These are phyloP conservation scores for Syzygium grande DNA, from an alignment of 345 rosid genomes.

Conservation along the genomic window DNA sequence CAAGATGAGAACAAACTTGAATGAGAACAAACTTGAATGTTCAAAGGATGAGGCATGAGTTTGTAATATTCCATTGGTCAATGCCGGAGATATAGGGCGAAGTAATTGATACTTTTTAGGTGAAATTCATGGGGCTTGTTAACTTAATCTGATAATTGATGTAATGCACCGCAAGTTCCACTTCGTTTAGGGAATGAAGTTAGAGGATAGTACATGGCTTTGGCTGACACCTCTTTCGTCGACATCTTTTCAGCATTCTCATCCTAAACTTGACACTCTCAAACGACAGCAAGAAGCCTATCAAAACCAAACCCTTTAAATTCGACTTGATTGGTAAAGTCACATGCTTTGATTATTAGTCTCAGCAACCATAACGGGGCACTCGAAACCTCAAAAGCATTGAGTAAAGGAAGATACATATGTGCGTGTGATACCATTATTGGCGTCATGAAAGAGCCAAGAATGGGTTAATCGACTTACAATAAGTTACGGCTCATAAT, in stretches of 20 bases:
- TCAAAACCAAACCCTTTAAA: neutral
- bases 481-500: neutral
- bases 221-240: neutral
- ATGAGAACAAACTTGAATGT: neutral
- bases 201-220: neutral
- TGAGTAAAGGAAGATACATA: neutral
- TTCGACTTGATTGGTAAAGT: neutral
- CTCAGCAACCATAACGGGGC: neutral
- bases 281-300: neutral
- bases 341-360: neutral
- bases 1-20: neutral
- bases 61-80: neutral
- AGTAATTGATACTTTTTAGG: neutral
- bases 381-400: neutral
- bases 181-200: neutral
- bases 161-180: neutral
- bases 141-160: neutral
- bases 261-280: neutral
- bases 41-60: neutral
- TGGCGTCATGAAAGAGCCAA: neutral
- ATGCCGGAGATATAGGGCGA: neutral
- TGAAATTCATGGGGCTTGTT: neutral
- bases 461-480: neutral
- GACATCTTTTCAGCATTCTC: neutral
- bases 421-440: neutral